Conservation (phyloP, 768 basidiomycete genomes). For the Tylopilus sp. region DNA sequence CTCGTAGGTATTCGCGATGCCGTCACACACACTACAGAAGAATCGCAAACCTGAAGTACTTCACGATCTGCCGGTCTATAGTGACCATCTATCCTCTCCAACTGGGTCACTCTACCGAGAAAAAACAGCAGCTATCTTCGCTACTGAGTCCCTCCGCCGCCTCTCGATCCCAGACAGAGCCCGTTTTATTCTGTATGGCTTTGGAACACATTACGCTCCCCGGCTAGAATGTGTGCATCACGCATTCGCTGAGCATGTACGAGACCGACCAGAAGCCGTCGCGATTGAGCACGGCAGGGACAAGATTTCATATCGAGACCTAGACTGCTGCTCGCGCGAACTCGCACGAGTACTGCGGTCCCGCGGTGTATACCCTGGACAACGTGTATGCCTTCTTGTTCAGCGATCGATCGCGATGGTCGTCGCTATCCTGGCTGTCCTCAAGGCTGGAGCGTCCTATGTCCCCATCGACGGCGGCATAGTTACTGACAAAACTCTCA, state of each 20-base stretch:
- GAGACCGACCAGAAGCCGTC: background rate
- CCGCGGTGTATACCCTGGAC: background rate
- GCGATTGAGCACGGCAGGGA: background rate
- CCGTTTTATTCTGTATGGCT: conserved; percentile 1
- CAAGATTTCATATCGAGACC: background rate
- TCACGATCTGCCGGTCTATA: background rate
- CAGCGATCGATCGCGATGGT: background rate
- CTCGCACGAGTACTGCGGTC: background rate
- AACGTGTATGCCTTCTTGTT: background rate
- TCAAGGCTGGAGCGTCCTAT: background rate
- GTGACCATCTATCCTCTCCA: background rate
- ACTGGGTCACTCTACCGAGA: background rate
- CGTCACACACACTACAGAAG: background rate
- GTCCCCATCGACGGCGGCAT: background rate
- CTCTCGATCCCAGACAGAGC: background rate
- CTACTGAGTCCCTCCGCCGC: background rate
- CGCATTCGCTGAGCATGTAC: background rate
- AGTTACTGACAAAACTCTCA: background rate
- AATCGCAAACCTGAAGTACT: background rate
- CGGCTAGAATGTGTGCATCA: background rate
- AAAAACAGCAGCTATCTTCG: background rate
- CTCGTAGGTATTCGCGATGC: background rate
- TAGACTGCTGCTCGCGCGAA: background rate
- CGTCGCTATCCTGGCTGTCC: background rate
- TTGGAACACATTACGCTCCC: background rate